These are phyloP conservation scores for Ophiostoma montium DNA, from an alignment of 2,329 filamentous ascomycete genomes.

Conservation along the genomic window DNA sequence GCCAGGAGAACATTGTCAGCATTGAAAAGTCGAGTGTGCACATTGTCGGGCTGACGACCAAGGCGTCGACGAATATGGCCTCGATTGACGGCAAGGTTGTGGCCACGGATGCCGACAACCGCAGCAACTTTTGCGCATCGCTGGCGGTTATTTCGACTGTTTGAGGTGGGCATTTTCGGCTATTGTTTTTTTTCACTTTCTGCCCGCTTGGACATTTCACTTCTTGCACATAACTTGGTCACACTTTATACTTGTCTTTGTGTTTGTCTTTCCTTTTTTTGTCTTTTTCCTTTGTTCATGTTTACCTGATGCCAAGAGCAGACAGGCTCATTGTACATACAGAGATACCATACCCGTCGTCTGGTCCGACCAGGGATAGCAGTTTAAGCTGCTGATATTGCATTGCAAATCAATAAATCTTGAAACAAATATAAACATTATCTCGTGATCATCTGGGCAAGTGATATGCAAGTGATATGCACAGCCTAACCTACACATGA, in stretches of 20 bases:
- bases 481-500: no score
- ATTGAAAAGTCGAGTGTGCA: constrained; percentile 46
- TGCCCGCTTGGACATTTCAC: background rate
- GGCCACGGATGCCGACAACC: constrained; percentile 45
- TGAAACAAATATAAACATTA: no score
- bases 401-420: no score
- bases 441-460: no score
- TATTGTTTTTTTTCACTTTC: background rate
- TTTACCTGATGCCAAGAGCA: background rate
- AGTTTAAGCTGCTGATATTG: no score
- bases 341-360: background rate
- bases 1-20: constrained; percentile 66
- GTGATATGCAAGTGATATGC: no score
- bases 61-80: constrained; percentile 62
- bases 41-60: constrained; percentile 58
- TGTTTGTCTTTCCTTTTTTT: background rate
- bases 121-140: constrained; percentile 50
- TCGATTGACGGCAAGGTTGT: constrained; percentile 41
- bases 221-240: constrained; percentile 7
- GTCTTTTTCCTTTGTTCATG: background rate
- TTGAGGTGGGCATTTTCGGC: background rate
- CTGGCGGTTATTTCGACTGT: constrained; percentile 34
- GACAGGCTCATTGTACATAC: background rate
- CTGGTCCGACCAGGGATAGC: no score
- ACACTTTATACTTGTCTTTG: background rate